Evolutionary conservation across 2,329 filamentous ascomycete genomes (phyloP), one percentile per base, ranked within the genome.

Genomic region (Ophiostoma sp.): DNA sequence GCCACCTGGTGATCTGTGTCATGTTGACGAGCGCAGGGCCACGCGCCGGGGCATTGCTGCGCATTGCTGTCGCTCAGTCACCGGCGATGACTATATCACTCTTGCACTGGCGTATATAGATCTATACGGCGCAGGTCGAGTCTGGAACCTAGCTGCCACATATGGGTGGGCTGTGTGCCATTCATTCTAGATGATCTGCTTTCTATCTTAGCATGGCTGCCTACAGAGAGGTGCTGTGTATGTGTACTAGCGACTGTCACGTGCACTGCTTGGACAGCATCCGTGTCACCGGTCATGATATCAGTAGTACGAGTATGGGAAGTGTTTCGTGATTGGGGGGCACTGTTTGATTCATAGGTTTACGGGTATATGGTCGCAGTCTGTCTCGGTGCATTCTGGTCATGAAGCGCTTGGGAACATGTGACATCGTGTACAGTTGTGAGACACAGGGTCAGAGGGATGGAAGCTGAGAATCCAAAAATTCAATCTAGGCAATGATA

Each of bases 1-100:
- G 49, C 49, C 18, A 18, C 49, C 49, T 27, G 18, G 49, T 55
- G 49, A 55, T 27, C 55, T 38, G 52, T 58, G 55, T 60, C 55
- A 60, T 60, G 8, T 12, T 60, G 36, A 60, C 55, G 27, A 60
- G 14, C 11, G 42, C 3, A 58, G 5, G 18, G 18, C 11, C 27
- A 60, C 27, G 55, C 49, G n/a, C 49, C 12, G 55, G 11, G 12
- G 9, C 55, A 27, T 60, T 60, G 55, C 12, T 18, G 27, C 12
- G 9, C 55, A 27, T 60, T 60, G 55, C 12, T 18, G 27, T 16
- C 55, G 9, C 55, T 40, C 55, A 60, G 55, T 27, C 55, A 36
- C 55, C n/a, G 27, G 27, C 27, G 55, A 60, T 38, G 55, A 38
- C 55, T 60, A 18, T 38, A 18, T 38, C 27, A 38, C 18, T 58